Evolutionary conservation across 331 rosid genomes (phyloP).

Genomic region (Phaseolus coccineus): DNA sequence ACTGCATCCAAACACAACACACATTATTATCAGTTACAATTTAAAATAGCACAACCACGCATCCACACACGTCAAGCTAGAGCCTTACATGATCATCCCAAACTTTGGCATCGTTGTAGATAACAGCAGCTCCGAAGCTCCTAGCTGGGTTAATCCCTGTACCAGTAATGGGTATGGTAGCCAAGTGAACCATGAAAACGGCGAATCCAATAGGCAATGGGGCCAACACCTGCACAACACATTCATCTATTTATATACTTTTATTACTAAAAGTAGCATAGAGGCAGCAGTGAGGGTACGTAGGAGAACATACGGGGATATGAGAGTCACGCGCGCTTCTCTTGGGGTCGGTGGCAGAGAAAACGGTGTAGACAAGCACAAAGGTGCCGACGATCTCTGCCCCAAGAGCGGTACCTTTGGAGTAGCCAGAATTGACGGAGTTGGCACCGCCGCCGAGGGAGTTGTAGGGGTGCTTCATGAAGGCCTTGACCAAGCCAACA

Average conservation of each 20-base stretch:
- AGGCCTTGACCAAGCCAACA: conserved; percentile 82
- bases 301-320: conserved; percentile 58
- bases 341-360: conserved; percentile 95
- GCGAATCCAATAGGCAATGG: conserved; percentile 93
- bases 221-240: conserved; percentile 67
- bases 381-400: conserved; percentile 93
- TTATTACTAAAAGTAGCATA: too few species aligned
- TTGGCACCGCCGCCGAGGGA: conserved; percentile 71
- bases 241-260: not conserved
- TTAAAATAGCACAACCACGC: not conserved
- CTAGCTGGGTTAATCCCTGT: conserved; percentile 94
- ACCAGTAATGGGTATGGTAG: conserved; percentile 87
- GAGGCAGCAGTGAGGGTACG: too few species aligned
- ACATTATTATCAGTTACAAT: too few species aligned
- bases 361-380: conserved; percentile 86
- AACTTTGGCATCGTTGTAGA: conserved; percentile 55
- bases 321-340: conserved; percentile 93
- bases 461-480: conserved; percentile 69
- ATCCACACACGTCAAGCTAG: too few species aligned
- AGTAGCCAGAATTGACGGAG: conserved; percentile 60
- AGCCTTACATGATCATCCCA: conserved; percentile 77
- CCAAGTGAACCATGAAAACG: conserved; percentile 88
- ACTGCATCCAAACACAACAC: conserved; percentile 45
- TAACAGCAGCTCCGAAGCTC: conserved; percentile 90
- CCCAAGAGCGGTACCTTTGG: conserved; percentile 76